Evolutionary conservation across 495 filamentous ascomycete species (phyloP).

Genomic region (Barbatosphaeria neglecta): DNA sequence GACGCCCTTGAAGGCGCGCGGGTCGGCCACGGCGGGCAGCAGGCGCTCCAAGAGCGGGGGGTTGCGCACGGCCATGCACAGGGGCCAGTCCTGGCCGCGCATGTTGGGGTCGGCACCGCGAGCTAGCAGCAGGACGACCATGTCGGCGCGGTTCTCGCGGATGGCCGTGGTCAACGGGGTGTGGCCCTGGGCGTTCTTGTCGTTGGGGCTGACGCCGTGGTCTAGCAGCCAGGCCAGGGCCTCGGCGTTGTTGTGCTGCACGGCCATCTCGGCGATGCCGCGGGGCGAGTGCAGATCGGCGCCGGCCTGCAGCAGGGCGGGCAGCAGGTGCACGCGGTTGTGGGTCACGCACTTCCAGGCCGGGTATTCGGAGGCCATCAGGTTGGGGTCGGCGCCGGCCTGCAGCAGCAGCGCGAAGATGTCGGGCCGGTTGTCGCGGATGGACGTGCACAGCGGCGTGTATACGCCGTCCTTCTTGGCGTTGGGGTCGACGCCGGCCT

Average conservation of each 20-base stretch:
- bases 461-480: constrained; percentile 44
- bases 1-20: constrained; percentile 38
- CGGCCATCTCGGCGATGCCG: constrained; percentile 44
- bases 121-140: constrained; percentile 35
- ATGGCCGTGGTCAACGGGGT: constrained; percentile 44
- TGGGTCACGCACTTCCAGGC: constrained; percentile 47
- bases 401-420: constrained; percentile 38
- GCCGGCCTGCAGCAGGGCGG: constrained; percentile 36
- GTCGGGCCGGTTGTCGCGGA: constrained; percentile 39
- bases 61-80: constrained; percentile 40
- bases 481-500: constrained; percentile 39
- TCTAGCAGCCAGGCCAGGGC: constrained; percentile 36
- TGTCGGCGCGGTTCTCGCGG: constrained; percentile 29
- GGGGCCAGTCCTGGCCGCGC: constrained; percentile 42
- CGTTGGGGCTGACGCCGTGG: constrained; percentile 36
- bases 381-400: constrained; percentile 41
- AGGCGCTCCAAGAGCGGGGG: constrained; percentile 34
- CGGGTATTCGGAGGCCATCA: constrained; percentile 41
- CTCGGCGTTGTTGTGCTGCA: constrained; percentile 37
- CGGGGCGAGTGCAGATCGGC: constrained; percentile 38
- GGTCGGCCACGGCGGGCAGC: constrained; percentile 29
- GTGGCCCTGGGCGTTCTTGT: constrained; percentile 29
- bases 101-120: constrained; percentile 41
- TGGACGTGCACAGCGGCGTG: constrained; percentile 44
- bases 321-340: constrained; percentile 35